Evolutionary conservation across 495 filamentous ascomycete species (phyloP), one percentile per base, ranked within the genome.

Genomic region (Penicillium pancosmium): DNA sequence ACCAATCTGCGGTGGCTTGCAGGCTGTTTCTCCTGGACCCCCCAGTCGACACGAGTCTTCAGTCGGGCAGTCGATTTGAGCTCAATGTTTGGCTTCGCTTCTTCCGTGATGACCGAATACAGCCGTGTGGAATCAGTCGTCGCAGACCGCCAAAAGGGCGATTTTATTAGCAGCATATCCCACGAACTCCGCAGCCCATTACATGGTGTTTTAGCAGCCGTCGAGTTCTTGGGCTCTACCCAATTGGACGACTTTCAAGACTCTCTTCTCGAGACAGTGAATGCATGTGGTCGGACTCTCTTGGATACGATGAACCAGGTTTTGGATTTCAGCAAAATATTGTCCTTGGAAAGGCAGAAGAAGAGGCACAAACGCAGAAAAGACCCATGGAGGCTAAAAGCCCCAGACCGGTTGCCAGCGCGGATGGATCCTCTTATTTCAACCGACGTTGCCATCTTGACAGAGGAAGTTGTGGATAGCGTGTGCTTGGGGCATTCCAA

Each of bases 101-200:
- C 82, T 50, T 79, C 74, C n/a, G 71, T 84, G 56, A 86, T 85
- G 82, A 80, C 80, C 10, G 83, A 87, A 57, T 78, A 85, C 2
- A 78, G 76, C 7, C 79, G 82, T 31, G 64, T 88, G 16, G 67
- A 76, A 58, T 73, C 71, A 16, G 65, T 72, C 35, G 60, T 55
- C 54, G 74, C 78, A 16, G 77, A 80, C 52, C 69, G 68, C 40
- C 72, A 73, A 49, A 90, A 90, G 64, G 78, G 79, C 1, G 85
- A 86, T 52, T 86, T 89, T 62, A 85, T 90, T 31, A 83, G 83
- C 2, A 86, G 80, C 21, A 84, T 90, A 13, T 87, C 83, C 35
- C 87, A 90, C 62, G 87, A 90, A 62, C 70, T 90, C 19, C 78
- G 87, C 11, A 84, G 79, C 1, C 87, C 87, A 2, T 67, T 90